Evolutionary conservation across 352 stramenopile species (phyloP), one percentile per base, ranked within the genome.

Genomic region (Phytophthora fragariaefolia): DNA sequence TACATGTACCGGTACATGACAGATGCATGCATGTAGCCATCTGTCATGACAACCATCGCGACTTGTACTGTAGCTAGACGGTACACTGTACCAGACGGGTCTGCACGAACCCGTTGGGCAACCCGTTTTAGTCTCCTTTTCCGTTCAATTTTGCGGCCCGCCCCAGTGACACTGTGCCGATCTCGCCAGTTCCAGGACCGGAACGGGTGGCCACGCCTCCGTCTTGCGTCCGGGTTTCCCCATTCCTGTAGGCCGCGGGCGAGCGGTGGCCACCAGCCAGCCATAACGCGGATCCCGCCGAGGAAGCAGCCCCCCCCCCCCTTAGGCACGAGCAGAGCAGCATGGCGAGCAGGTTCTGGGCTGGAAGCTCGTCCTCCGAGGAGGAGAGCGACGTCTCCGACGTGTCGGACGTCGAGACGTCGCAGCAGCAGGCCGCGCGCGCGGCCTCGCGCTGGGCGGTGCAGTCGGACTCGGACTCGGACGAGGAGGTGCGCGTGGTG

Each of bases 401-500:
- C 63, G 81, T 80, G 45, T 93, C 85, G 63, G 84, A 93, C 52
- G 76, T 93, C 24, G 87, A 93, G 45, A 89, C 78, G 57, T 85
- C 82, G 63, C 72, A 84, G 68, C 82, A 93, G 78, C 77, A 90
- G 76, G 77, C 87, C 63, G 77, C 83, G 60, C 80, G 85, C 64
- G 83, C 79, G 4, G 85, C 84, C 34, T 91, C 87, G 20, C 85
- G 84, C 57, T 95, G 86, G 86, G 85, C 82, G 15, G 84, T 95
- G 54, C 77, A 93, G 66, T 94, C 83, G 47, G 89, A 95, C 65
- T 95, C 85, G 57, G 87, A 95, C 28, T 88, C 71, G 24, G 87
- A 96, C 2, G 86, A 97, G 59, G 89, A 96, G 66, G 86, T 92
- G 52, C 92, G 97, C 67, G 97, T 99, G 55, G 97, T 99, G 54